These are phyloP conservation scores for Phycomyces nitens DNA, from an alignment of 192 early-diverging fungal genomes.

Conservation along the genomic window DNA sequence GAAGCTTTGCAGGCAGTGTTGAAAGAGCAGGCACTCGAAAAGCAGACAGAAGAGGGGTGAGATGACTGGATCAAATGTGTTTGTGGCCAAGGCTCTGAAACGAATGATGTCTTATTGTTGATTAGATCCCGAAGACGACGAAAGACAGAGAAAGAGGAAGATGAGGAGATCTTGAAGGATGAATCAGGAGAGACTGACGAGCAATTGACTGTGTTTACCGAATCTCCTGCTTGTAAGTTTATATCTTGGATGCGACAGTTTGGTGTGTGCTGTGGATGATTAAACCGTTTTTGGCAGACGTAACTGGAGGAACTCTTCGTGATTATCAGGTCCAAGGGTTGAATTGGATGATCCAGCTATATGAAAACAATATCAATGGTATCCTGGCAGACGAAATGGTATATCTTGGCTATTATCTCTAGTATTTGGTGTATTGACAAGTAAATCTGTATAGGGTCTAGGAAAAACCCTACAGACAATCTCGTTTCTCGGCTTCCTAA, in stretches of 20 bases:
- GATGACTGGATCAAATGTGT: too few species aligned
- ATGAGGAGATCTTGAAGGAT: constrained; percentile 87
- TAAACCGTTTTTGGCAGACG: constrained; percentile 48
- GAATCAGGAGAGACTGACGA: constrained; percentile 58
- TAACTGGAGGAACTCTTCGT: constrained; percentile 87
- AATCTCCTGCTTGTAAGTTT: constrained; percentile 79
- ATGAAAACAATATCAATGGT: constrained; percentile 97
- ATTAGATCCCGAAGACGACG: constrained; percentile 74
- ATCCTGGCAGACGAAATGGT: constrained; percentile 99
- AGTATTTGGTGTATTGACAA: not conserved
- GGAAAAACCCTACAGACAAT: constrained; percentile 97
- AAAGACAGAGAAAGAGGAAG: constrained; percentile 97
- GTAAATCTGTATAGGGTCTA: constrained; percentile 58
- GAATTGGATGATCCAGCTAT: constrained; percentile 97
- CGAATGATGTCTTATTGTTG: constrained; percentile 5
- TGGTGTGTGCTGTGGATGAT: not conserved
- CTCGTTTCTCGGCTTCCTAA: constrained; percentile 93
- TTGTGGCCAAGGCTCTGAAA: too few species aligned
- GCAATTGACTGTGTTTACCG: constrained; percentile 70
- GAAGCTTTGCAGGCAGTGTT: constrained; percentile 49
- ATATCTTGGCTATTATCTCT: not conserved
- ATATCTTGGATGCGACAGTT: not conserved
- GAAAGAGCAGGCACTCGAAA: constrained; percentile 38
- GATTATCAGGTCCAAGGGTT: constrained; percentile 97
- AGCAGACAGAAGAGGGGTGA: constrained; percentile 40